Conservation (phyloP, 1,284 basidiomycete genomes). For the Marasmius fiardii region DNA sequence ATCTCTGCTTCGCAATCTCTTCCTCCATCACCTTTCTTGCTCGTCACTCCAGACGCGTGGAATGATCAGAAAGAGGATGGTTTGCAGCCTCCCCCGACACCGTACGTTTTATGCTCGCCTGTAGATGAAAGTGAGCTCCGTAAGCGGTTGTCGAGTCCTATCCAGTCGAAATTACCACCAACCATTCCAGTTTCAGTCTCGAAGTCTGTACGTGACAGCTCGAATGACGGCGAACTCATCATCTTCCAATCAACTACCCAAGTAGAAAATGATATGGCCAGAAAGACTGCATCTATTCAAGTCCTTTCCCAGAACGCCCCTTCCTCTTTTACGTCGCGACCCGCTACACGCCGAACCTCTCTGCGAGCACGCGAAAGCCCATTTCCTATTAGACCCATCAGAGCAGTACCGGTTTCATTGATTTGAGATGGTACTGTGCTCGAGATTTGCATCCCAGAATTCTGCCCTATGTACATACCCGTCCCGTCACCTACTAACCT, state of each 20-base stretch:
- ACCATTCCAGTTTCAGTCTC: constrained; percentile 5
- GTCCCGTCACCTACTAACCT: too few species aligned
- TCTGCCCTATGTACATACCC: too few species aligned
- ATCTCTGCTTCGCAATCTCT: constrained; percentile 4
- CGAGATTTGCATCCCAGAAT: constrained; percentile 4
- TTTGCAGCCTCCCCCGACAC: background rate
- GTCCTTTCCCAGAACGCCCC: too few species aligned
- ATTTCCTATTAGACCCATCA: constrained; percentile 9
- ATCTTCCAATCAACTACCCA: too few species aligned
- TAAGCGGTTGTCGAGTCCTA: background rate
- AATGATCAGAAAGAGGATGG: background rate
- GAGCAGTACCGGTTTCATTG: constrained; percentile 10
- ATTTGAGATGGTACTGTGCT: constrained; percentile 2
- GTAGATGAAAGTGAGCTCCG: background rate
- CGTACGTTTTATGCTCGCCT: constrained; percentile 6
- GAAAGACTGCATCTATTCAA: too few species aligned
- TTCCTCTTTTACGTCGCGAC: background rate
- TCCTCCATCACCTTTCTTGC: constrained; percentile 10
- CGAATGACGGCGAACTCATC: background rate
- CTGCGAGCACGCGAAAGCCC: constrained; percentile 6
- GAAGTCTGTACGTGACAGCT: constrained; percentile 5
- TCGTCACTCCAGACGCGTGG: constrained; percentile 4
- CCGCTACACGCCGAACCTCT: background rate
- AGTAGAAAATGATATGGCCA: too few species aligned
- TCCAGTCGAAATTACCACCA: background rate